Evolutionary conservation across 2,329 filamentous ascomycete genomes (phyloP).

Genomic region (Colletotrichum sidae): DNA sequence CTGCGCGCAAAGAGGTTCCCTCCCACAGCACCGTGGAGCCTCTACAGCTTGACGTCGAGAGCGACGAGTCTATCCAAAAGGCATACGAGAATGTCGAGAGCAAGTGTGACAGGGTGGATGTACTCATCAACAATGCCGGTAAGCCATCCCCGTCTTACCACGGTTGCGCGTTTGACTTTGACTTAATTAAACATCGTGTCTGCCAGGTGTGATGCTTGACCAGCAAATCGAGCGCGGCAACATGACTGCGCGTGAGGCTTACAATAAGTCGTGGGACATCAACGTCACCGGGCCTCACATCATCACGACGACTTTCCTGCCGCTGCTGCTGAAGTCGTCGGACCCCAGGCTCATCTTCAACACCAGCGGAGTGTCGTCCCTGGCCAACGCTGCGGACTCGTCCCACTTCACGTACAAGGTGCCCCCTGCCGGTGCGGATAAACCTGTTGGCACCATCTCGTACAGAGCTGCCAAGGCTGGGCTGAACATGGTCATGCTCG

Average conservation of each 20-base stretch:
- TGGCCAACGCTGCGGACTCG: conserved; percentile 44
- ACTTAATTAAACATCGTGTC: neutral
- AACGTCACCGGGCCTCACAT: too few relatives aligned
- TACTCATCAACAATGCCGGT: conserved; percentile 48
- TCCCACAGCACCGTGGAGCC: conserved; percentile 9
- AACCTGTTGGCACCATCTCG: too few relatives aligned
- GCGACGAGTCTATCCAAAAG: conserved; percentile 36
- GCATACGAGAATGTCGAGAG: conserved; percentile 35
- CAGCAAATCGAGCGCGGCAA: conserved; percentile 26
- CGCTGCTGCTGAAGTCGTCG: conserved; percentile 55
- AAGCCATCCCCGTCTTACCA: neutral
- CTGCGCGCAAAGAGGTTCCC: conserved; percentile 1
- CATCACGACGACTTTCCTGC: conserved; percentile 32
- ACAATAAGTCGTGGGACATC: too few relatives aligned
- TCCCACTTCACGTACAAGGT: conserved; percentile 42
- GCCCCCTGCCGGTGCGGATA: conserved; percentile 50
- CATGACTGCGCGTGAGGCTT: too few relatives aligned
- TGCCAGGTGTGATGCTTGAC: conserved; percentile 15
- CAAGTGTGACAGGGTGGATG: conserved; percentile 38
- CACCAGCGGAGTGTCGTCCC: conserved; percentile 53
- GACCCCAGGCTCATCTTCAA: conserved; percentile 60
- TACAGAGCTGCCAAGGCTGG: too few relatives aligned
- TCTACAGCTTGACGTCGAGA: conserved; percentile 39
- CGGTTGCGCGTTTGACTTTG: neutral
- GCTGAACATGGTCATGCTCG: too few relatives aligned